phyloP scores from a whole-genome alignment of 208 protist genomes.

The Strigomonas culicis region DNA sequence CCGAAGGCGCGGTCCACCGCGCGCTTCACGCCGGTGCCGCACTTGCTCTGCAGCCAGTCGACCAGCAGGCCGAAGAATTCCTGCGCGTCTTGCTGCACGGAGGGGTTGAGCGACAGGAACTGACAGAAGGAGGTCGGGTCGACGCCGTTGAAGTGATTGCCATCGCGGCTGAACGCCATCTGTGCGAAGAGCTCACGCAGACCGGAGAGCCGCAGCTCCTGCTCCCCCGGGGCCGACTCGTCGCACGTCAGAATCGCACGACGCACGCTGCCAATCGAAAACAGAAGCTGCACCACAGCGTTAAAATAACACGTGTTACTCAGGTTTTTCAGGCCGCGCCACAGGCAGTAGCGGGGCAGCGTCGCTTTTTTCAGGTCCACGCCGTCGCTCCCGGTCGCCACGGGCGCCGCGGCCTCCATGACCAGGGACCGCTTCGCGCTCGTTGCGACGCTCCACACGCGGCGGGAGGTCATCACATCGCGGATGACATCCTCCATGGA shows the following conservation, averaged over 20 bases:
- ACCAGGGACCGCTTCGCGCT: no score
- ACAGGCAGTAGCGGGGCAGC: no score
- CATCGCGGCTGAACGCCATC: conserved; percentile 64
- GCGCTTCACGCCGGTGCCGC: conserved; percentile 32
- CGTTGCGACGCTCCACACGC: no score
- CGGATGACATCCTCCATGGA: no score
- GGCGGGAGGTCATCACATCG: no score
- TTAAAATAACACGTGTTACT: conserved; percentile 92
- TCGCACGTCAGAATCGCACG: conserved; percentile 33
- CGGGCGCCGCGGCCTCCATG: no score
- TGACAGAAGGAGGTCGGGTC: conserved; percentile 45
- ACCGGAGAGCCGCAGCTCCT: conserved; percentile 31
- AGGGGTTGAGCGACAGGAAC: conserved; percentile 61
- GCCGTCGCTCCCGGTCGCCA: no score
- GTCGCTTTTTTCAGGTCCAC: no score
- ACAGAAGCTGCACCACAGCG: conserved; percentile 79
- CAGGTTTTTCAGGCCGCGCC: conserved; percentile 75
- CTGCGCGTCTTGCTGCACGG: conserved; percentile 80
- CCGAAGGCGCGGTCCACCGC: conserved; percentile 45
- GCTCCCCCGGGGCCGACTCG: neutral
- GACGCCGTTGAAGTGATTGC: conserved; percentile 27
- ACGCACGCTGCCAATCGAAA: conserved; percentile 49
- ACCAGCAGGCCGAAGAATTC: conserved; percentile 75
- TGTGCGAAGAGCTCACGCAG: conserved; percentile 67
- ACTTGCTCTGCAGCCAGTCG: conserved; percentile 63